phyloP scores from a whole-genome alignment of 371 early-diverging fungal species.

The Batrachochytrium dendrobatidis region DNA sequence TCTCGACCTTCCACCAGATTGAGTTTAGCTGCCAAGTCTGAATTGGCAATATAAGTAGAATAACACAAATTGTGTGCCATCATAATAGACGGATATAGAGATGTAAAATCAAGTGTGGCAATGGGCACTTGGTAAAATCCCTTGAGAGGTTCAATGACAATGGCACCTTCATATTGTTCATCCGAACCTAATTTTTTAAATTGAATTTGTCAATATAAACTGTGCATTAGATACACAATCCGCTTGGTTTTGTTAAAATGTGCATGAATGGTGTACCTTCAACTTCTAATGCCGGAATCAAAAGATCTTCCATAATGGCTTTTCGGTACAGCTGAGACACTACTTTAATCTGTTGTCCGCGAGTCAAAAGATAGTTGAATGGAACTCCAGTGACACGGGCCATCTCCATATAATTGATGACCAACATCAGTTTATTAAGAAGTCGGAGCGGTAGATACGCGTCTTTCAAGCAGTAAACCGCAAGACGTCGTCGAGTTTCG shows the following conservation, averaged over 20 bases:
- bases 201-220: not conserved
- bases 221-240: slow-evolving; percentile 10
- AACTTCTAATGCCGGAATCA: slow-evolving; percentile 86
- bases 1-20: slow-evolving; percentile 69
- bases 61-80: slow-evolving; percentile 99
- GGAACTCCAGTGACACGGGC: slow-evolving; percentile 94
- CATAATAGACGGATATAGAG: slow-evolving; percentile 99
- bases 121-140: slow-evolving; percentile 97
- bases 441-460: slow-evolving; percentile 95
- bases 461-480: slow-evolving; percentile 99
- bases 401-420: slow-evolving; percentile 99
- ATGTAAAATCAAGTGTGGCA: slow-evolving; percentile 98
- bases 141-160: slow-evolving; percentile 96
- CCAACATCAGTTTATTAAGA: slow-evolving; percentile 94
- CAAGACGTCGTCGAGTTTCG: slow-evolving; percentile 95
- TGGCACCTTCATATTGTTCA: slow-evolving; percentile 97
- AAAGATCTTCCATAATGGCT: slow-evolving; percentile 72
- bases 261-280: slow-evolving; percentile 44
- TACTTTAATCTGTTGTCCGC: slow-evolving; percentile 98
- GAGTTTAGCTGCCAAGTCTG: slow-evolving; percentile 38
- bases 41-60: slow-evolving; percentile 73
- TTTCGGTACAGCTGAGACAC: slow-evolving; percentile 94
- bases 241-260: not conserved
- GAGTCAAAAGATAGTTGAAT: slow-evolving; percentile 89
- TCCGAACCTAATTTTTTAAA: slow-evolving; percentile 50